A percentile compares a stretch with the other conserved stretches of the same genome.
Evolutionary conservation across 176 grass and related monocot genomes (phyloP).

Genomic region (Paspalum vaginatum): DNA sequence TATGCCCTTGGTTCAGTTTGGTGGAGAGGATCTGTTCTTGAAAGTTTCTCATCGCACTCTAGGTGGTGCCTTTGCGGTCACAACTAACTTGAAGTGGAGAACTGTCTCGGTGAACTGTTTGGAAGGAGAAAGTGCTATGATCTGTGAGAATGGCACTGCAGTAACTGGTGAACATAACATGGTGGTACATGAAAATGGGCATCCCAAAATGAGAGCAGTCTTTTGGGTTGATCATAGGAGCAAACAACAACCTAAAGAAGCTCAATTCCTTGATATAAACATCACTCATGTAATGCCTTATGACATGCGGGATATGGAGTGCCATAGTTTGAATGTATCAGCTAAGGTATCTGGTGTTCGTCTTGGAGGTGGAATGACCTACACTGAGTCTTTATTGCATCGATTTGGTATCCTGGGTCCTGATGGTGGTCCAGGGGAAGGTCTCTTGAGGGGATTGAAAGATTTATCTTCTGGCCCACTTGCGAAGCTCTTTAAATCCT

Average conservation of each 20-base stretch:
- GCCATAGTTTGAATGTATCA: conserved; percentile 88
- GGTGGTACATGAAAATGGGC: conserved; percentile 50
- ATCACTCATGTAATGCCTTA: conserved; percentile 94
- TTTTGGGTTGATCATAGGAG: conserved; percentile 91
- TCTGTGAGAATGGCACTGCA: conserved; percentile 52
- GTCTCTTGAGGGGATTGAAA: conserved; percentile 85
- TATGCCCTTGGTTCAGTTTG: conserved; percentile 85
- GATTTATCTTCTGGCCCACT: conserved; percentile 97
- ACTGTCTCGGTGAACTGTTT: conserved; percentile 86
- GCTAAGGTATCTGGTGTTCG: conserved; percentile 85
- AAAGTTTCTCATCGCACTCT: conserved; percentile 98
- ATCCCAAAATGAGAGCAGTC: conserved; percentile 88
- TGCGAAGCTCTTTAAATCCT: conserved; percentile 83
- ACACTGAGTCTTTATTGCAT: conserved; percentile 89
- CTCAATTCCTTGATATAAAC: conserved; percentile 82
- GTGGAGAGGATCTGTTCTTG: conserved; percentile 74
- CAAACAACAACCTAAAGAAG: conserved; percentile 55
- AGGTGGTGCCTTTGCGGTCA: conserved; percentile 96
- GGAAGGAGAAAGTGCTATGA: conserved; percentile 59
- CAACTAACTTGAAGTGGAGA: conserved; percentile 83
- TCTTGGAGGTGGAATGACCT: conserved; percentile 92
- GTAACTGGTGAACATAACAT: conserved; percentile 32
- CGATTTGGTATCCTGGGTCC: conserved; percentile 88
- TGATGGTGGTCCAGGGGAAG: conserved; percentile 91
- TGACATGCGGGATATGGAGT: conserved; percentile 85